Base-by-base conservation (phyloP, 192 early-diverging fungal genomes). In the Anaeromyces robustus region DNA sequence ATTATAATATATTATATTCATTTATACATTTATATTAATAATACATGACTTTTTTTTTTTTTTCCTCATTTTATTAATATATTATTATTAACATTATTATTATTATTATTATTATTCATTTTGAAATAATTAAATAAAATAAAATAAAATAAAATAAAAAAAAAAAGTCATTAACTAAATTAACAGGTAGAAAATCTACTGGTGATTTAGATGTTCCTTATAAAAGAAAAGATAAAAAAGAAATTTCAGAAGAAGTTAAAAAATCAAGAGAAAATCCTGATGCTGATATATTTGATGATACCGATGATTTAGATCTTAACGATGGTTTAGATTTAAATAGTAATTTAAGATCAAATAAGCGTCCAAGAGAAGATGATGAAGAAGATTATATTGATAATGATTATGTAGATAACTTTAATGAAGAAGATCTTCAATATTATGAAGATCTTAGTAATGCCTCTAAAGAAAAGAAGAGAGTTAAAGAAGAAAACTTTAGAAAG, bases 71-170 rank as follows among this genome's bases (percentile, higher is more conserved):
- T n/a, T n/a, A n/a, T n/a, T n/a, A n/a, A n/a, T n/a, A n/a, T n/a
- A n/a, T n/a, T n/a, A n/a, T n/a, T n/a, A n/a, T n/a, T n/a, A n/a
- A n/a, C n/a, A n/a, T n/a, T n/a, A n/a, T n/a, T n/a, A n/a, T n/a
- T n/a, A 34, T 34, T 34, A 7, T 34, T 34, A 7, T 34, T 34
- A 4, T 34, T 34, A 4, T 34, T 34, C 32, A 7, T 34, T 12
- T 34, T 34, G 5, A 86, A 79, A 88, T 84, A 85, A 78, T 39
- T 81, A 83, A 30, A 80, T 82, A 68, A 89, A 86, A 80, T 80
- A 77, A 77, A 77, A 84, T 78, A 29, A 22, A 17, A 22, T 26
- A 22, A n/a, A 11, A 19, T n/a, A 30, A 5, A 80, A 30, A 79
- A 11, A n/a, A 68, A 43, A 77, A 59, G 59, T 77, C 81, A 43